Evolutionary conservation across 2,329 filamentous ascomycete species (phyloP), one percentile per base, ranked within the genome.

Genomic region (Apiospora aurea): DNA sequence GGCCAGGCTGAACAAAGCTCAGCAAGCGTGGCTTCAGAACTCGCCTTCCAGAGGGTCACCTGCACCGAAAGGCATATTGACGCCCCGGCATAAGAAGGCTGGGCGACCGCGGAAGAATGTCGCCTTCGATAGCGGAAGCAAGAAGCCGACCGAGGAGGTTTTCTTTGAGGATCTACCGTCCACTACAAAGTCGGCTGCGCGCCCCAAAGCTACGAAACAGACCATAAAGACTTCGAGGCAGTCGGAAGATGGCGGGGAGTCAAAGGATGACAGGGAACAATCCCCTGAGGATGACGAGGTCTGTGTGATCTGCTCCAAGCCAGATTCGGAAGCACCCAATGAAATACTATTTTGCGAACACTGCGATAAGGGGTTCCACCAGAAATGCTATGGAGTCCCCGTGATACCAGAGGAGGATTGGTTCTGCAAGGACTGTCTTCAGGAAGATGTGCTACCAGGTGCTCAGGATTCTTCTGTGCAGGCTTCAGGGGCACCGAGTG

Each of bases 261-360:
- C 38, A 21, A 34, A 64, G 41, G 53, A 70, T 14, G 38, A 43
- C 8, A 41, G 38, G 16, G 71, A 77, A 29, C 74, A 75, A 6
- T 41, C 70, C 41, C 71, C 75, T 18, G 82, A 83, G 4, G 86
- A 89, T 64, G 88, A 89, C 24, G 87, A 89, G 71, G 83, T 88
- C 0, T 92, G 90, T 75, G 83, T 81, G 24, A 84, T 92, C 47
- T 92, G 90, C 78, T 83, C 82, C 49, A 87, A 87, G 71, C 86
- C 88, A 0, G 86, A 91, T 73, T 91, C 89, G 0, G 83, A 86
- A 47, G 81, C 84, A 2, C 87, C 87, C 1, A 92, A 92, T 77
- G 85, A 90, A 76, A 92, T 92, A 46, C 82, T 92, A 11, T 86
- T 92, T 47, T 92, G 90, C 80, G 90, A 92, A 75, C 87, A 86